Conservation (phyloP, 495 filamentous ascomycete species). For the Baudoinia panamericana region DNA sequence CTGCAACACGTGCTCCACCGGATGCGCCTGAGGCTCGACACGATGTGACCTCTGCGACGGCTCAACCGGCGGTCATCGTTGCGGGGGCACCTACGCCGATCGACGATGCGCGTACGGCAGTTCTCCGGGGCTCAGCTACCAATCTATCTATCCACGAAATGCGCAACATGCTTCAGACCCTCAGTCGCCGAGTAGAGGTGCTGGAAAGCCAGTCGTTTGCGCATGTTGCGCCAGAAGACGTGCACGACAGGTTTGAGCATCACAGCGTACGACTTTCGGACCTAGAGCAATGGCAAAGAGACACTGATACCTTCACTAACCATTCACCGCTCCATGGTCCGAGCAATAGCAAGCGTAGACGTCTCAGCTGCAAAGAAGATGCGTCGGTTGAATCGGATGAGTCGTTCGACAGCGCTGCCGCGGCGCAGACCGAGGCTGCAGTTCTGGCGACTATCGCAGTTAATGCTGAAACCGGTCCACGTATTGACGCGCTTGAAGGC, state of each 20-base stretch:
- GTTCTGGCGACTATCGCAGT: constrained; percentile 27
- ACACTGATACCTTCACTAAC: constrained; percentile 44
- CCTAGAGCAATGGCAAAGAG: constrained; percentile 46
- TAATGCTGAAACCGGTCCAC: constrained; percentile 23
- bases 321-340: neutral
- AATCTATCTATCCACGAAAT: constrained; percentile 2
- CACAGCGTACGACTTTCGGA: constrained; percentile 46
- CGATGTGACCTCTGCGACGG: too few relatives aligned
- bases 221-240: constrained; percentile 41
- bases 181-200: constrained; percentile 43
- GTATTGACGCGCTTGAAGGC: constrained; percentile 41
- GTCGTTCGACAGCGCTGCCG: constrained; percentile 26
- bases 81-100: too few relatives aligned
- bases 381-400: constrained; percentile 13
- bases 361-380: constrained; percentile 4
- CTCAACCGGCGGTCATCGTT: too few relatives aligned
- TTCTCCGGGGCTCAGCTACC: too few relatives aligned
- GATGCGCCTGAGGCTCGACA: too few relatives aligned
- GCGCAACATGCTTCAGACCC: constrained; percentile 19
- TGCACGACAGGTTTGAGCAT: constrained; percentile 45
- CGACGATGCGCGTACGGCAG: too few relatives aligned
- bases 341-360: constrained; percentile 5
- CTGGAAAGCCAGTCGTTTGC: constrained; percentile 50
- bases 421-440: constrained; percentile 25
- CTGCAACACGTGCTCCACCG: too few relatives aligned